A percentile compares a stretch with the other conserved stretches of the same genome.
phyloP scores from a whole-genome alignment of 768 basidiomycete species.

The Terana coerulea region DNA sequence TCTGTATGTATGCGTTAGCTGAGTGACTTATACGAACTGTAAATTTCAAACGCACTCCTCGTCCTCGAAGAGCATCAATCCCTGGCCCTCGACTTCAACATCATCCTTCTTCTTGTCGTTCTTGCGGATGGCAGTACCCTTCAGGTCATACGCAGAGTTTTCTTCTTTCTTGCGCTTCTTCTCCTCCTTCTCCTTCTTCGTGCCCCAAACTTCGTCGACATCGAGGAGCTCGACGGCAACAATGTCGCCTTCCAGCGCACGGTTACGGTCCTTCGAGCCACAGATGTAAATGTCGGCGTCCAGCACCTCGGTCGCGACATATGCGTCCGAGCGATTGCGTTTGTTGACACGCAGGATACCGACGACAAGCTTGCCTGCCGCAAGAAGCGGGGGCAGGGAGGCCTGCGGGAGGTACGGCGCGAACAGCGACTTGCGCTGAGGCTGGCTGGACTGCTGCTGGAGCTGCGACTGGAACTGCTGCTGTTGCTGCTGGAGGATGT shows the following conservation, averaged over 20 bases:
- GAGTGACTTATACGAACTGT: constrained; percentile 3
- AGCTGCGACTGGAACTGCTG: constrained; percentile 95
- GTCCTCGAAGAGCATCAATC: constrained; percentile 93
- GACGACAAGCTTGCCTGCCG: constrained; percentile 96
- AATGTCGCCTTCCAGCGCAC: constrained; percentile 97
- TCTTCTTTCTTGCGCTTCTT: constrained; percentile 99
- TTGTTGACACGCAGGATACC: constrained; percentile 98
- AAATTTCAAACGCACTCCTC: constrained; percentile 64
- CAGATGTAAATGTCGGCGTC: constrained; percentile 99
- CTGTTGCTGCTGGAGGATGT: constrained; percentile 88
- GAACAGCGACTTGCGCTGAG: constrained; percentile 96
- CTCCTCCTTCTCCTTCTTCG: constrained; percentile 99
- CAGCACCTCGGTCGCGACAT: constrained; percentile 95
- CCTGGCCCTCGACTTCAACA: constrained; percentile 99
- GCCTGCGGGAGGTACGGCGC: constrained; percentile 98
- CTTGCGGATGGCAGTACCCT: constrained; percentile 69
- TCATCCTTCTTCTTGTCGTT: constrained; percentile 99
- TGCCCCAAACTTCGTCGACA: constrained; percentile 96
- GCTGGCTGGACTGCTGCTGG: constrained; percentile 87
- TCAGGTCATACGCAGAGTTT: constrained; percentile 90
- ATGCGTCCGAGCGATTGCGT: constrained; percentile 96
- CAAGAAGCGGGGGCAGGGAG: constrained; percentile 91
- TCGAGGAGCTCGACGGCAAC: constrained; percentile 97
- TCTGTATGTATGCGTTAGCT: constrained; percentile 35
- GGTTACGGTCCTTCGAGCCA: constrained; percentile 97